Percentiles rank a stretch among this genome's conserved stretches.
Conservation (phyloP, 1,284 basidiomycete species). For the Fomes fomentarius region DNA sequence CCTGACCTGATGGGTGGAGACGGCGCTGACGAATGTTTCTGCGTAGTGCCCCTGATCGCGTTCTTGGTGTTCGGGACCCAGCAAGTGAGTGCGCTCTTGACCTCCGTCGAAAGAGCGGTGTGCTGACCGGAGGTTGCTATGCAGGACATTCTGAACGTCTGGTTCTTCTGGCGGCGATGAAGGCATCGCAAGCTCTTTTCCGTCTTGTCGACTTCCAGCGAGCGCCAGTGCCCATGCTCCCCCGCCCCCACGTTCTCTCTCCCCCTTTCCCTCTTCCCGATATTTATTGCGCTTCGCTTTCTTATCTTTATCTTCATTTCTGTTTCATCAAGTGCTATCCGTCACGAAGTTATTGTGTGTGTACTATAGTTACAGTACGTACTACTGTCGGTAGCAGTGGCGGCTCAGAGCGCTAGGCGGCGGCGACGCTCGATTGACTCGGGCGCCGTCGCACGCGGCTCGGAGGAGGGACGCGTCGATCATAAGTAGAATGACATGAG, state of each 20-base stretch:
- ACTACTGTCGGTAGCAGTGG: neutral
- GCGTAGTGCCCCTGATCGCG: slow-evolving; percentile 26
- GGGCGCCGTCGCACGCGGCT: neutral
- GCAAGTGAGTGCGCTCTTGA: slow-evolving; percentile 20
- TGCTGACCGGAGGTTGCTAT: no score
- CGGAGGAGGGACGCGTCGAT: neutral
- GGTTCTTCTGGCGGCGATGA: slow-evolving; percentile 27
- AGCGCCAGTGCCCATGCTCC: neutral
- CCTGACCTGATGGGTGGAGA: neutral
- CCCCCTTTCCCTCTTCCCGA: neutral
- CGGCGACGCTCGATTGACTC: slow-evolving; percentile 12
- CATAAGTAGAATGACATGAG: slow-evolving; percentile 1
- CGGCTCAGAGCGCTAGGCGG: no score
- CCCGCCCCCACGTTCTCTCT: neutral
- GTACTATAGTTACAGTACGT: neutral
- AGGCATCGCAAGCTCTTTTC: neutral
- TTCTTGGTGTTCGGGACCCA: slow-evolving; percentile 27
- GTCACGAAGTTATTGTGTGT: neutral
- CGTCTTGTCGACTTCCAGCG: neutral
- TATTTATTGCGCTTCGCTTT: slow-evolving; percentile 5
- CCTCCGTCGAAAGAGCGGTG: no score
- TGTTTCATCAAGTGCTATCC: neutral
- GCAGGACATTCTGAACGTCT: slow-evolving; percentile 26
- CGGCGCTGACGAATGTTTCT: neutral
- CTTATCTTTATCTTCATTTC: neutral